Evolutionary conservation across 208 protist genomes (phyloP), one percentile per base, ranked within the genome.

Genomic region (Trypanosoma boissoni): DNA sequence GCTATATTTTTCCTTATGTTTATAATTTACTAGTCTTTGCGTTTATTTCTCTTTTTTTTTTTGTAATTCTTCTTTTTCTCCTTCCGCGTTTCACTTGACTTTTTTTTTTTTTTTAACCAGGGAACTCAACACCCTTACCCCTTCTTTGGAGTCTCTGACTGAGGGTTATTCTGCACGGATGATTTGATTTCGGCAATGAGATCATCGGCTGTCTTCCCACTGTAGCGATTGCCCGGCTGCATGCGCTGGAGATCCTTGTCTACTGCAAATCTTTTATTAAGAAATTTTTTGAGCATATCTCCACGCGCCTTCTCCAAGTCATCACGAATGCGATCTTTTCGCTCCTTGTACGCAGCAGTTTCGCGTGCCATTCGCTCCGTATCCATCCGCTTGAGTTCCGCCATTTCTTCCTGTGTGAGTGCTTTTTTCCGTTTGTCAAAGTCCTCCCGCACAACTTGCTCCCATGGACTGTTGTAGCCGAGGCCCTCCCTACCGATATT

Each of bases 371-470:
- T 95, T 49, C 80, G 77, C 68, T 95, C 85, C 27, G 88, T 95
- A 70, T 95, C 88, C 85, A 95, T 92, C n/a, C 86, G 83, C 72
- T 95, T 95, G 62, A 95, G 74, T 75, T 95, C 86, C 56, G 89
- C 83, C 89, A 95, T 95, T 59, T 95, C 85, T 74, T 95, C 83
- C 76, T 95, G 85, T 37, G 89, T 92, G 43, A 95, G 80, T 4
- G 86, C 89, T 68, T 95, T 95, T 70, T 95, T 95, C 41, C 89
- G 85, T 72, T 91, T 91, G 69, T 95, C 89, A 43, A 93, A 95
- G 68, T 95, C 89, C 57, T 95, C 89, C 36, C 89, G 83, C 45
- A 92, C 82, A 2, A 93, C 89, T 53, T 95, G 89, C 55, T 95
- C 89, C 78, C 79, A 95, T 44, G 88, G 89, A 16, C 79, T 88